These are phyloP conservation scores for Penicillium egyptiacum DNA, from an alignment of 495 filamentous ascomycete species.

Conservation along the genomic window DNA sequence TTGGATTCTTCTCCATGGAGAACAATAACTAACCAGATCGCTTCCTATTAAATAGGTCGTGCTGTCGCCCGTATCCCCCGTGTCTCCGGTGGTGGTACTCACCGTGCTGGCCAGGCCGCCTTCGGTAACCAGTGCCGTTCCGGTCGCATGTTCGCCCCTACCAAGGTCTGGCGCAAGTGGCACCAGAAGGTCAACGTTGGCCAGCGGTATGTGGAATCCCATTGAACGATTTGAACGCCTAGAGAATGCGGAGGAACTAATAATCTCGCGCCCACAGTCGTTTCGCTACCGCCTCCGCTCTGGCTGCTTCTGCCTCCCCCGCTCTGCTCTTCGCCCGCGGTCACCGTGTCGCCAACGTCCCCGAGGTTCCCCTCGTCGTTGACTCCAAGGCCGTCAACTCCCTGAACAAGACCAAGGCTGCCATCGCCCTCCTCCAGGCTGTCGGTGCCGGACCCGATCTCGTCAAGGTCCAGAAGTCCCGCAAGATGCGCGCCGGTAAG, in stretches of 20 bases:
- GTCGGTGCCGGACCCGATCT: conserved; percentile 88
- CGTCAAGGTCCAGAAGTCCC: conserved; percentile 88
- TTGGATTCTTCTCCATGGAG: conserved; percentile 7
- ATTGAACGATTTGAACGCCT: conserved; percentile 2
- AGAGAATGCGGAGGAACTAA: conserved; percentile 20
- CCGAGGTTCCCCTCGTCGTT: conserved; percentile 96
- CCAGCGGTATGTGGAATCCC: conserved; percentile 68
- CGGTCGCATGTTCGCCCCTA: conserved; percentile 99
- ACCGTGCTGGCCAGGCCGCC: conserved; percentile 98
- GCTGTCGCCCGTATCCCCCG: conserved; percentile 99
- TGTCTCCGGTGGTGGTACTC: conserved; percentile 99
- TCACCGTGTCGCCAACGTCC: conserved; percentile 86
- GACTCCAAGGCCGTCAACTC: conserved; percentile 83
- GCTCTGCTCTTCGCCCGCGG: conserved; percentile 94
- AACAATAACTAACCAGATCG: conserved; percentile 25
- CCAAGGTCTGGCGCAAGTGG: conserved; percentile 99
- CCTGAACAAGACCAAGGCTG: conserved; percentile 84
- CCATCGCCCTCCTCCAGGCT: conserved; percentile 80
- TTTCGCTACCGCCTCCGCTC: conserved; percentile 94
- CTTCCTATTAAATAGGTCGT: conserved; percentile 63
- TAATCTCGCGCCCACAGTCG: conserved; percentile 54
- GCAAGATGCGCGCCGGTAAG: conserved; percentile 96
- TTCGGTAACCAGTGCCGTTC: conserved; percentile 99
- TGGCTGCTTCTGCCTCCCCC: conserved; percentile 92
- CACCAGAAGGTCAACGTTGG: conserved; percentile 99